These are phyloP conservation scores for Coniella vitis DNA, from an alignment of 2,329 filamentous ascomycete species.

Conservation along the genomic window DNA sequence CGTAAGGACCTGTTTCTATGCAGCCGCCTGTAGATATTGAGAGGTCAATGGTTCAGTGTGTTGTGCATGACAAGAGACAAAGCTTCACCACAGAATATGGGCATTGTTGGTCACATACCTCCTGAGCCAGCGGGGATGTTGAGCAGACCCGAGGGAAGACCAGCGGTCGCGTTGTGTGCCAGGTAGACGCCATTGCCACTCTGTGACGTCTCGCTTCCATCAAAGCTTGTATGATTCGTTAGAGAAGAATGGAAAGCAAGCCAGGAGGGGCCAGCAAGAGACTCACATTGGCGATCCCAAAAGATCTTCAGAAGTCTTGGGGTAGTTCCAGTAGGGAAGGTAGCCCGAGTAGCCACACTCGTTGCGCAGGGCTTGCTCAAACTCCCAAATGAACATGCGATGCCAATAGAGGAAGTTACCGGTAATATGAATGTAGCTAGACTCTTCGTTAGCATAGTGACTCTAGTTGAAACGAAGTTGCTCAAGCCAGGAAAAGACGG, in stretches of 20 bases:
- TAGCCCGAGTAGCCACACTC: constrained; percentile 31
- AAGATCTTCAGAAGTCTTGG: constrained; percentile 28
- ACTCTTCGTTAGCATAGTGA: neutral
- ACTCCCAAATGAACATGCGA: constrained; percentile 23
- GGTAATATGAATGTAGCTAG: constrained; percentile 9
- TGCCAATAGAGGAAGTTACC: constrained; percentile 26
- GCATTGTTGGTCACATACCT: neutral
- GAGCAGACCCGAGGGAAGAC: neutral
- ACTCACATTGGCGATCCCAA: constrained; percentile 29
- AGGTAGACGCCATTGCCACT: constrained; percentile 32
- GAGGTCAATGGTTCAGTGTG: neutral
- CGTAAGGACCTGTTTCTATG: constrained; percentile 1
- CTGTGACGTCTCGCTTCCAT: constrained; percentile 41
- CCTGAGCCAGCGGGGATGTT: neutral
- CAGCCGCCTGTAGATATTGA: neutral
- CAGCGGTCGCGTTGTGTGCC: neutral
- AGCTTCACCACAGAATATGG: too few species aligned
- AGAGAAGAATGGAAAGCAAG: neutral
- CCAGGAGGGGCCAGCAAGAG: neutral
- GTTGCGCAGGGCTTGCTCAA: constrained; percentile 26
- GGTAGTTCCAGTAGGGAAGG: constrained; percentile 42
- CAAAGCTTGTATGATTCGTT: constrained; percentile 35
- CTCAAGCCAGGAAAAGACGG: neutral
- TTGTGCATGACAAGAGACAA: too few species aligned
- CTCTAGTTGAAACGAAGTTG: neutral